Evolutionary conservation across 805 yeast genomes (phyloP).

Genomic region (Yarrowia yakushimensis): DNA sequence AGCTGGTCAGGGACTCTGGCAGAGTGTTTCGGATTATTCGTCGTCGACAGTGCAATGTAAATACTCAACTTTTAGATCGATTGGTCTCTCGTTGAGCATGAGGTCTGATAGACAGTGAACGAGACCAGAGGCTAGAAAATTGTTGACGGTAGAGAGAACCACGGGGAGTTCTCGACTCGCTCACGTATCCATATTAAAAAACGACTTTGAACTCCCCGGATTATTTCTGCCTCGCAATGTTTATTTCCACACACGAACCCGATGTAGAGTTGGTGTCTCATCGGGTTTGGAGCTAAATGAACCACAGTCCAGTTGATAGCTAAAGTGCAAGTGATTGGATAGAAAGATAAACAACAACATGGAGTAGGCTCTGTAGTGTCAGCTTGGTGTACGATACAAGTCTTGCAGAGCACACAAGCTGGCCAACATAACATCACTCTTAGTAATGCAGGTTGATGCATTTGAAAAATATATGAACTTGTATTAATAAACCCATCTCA

Average conservation of each 20-base stretch:
- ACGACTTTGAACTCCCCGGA: not conserved
- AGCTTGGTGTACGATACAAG: too few species aligned
- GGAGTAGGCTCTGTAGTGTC: too few species aligned
- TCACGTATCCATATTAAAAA: not conserved
- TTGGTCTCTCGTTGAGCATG: not conserved
- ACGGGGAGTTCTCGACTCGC: not conserved
- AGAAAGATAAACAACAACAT: too few species aligned
- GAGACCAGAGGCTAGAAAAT: not conserved
- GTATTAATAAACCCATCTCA: too few species aligned
- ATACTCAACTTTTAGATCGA: not conserved
- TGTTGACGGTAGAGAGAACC: not conserved
- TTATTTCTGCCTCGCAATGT: not conserved
- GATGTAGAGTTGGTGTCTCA: conserved; percentile 5
- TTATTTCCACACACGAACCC: conserved; percentile 1
- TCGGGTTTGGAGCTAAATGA: not conserved
- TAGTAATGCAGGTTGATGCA: too few species aligned
- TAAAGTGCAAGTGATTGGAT: too few species aligned
- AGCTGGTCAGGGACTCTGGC: not conserved
- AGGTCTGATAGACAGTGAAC: too few species aligned
- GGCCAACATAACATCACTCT: too few species aligned
- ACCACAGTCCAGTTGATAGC: not conserved
- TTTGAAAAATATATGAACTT: too few species aligned
- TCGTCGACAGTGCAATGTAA: too few species aligned
- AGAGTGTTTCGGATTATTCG: too few species aligned
- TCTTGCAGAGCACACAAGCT: too few species aligned